Percentiles rank a stretch among this genome's conserved stretches.
Conservation (phyloP, 2,329 filamentous ascomycete species). For the Aspergillus sp. region DNA sequence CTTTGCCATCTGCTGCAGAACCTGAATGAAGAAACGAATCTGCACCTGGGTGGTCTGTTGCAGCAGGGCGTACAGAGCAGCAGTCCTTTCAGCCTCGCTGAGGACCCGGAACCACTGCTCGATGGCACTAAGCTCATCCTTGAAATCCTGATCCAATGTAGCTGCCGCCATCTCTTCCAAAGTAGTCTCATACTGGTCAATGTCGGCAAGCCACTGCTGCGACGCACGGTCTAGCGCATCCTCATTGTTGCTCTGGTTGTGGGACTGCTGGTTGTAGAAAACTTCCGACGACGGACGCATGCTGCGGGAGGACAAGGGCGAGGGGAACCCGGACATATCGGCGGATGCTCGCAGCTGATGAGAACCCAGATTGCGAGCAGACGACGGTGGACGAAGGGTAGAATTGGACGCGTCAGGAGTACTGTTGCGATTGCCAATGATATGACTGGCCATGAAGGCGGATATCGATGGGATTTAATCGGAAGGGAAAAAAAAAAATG, state of each 20-base stretch:
- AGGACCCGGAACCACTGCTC: conserved; percentile 99
- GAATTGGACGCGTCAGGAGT: conserved; percentile 84
- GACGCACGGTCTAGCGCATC: conserved; percentile 89
- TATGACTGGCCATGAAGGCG: conserved; percentile 53
- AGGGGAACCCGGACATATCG: conserved; percentile 83
- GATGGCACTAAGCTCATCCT: conserved; percentile 96
- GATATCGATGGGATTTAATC: neutral
- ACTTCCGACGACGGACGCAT: conserved; percentile 95
- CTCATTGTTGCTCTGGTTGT: conserved; percentile 60
- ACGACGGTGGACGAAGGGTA: conserved; percentile 74
- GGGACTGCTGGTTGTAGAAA: conserved; percentile 70
- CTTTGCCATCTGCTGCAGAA: conserved; percentile 98
- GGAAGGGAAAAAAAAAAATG: neutral
- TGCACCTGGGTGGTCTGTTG: conserved; percentile 99
- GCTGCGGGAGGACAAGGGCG: conserved; percentile 62
- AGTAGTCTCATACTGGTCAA: conserved; percentile 98
- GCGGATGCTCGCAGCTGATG: conserved; percentile 90
- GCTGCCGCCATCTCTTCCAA: conserved; percentile 98
- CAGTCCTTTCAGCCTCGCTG: conserved; percentile 92
- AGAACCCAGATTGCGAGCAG: conserved; percentile 68
- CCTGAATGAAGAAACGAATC: conserved; percentile 98
- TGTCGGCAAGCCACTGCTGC: conserved; percentile 98
- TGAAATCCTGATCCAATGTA: conserved; percentile 98
- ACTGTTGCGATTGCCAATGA: conserved; percentile 85
- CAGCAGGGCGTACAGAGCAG: conserved; percentile 86